phyloP scores from a whole-genome alignment of 805 yeast genomes.

The Saturnispora hagleri region DNA sequence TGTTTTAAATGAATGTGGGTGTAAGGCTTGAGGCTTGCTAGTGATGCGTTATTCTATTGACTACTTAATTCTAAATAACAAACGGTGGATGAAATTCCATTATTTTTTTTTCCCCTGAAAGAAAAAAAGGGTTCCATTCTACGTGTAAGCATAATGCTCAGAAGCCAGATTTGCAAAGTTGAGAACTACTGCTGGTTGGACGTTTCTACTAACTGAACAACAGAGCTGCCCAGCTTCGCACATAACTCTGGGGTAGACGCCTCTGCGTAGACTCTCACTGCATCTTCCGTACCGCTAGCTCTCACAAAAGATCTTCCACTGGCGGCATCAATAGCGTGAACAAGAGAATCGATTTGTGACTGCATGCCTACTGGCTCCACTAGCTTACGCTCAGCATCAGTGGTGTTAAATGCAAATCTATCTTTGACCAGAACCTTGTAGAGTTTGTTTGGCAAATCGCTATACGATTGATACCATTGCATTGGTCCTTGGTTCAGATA shows the following conservation, averaged over 20 bases:
- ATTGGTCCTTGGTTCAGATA: constrained; percentile 39
- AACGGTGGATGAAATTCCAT: background rate
- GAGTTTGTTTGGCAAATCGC: constrained; percentile 80
- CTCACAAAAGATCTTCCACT: constrained; percentile 85
- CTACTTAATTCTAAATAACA: background rate
- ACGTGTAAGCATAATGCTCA: constrained; percentile 1
- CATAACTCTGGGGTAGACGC: constrained; percentile 49
- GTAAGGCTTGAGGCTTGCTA: background rate
- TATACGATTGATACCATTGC: constrained; percentile 69
- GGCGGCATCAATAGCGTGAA: constrained; percentile 28
- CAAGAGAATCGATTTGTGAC: constrained; percentile 54
- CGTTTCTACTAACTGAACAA: constrained; percentile 13
- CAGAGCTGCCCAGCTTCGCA: constrained; percentile 34
- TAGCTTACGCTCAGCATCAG: constrained; percentile 82
- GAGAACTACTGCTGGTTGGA: background rate
- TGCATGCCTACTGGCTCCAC: constrained; percentile 75
- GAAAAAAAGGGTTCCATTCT: background rate
- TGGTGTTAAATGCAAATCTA: constrained; percentile 68
- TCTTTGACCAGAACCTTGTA: constrained; percentile 78
- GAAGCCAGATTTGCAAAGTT: background rate
- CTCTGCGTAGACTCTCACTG: constrained; percentile 92
- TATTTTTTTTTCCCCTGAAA: background rate
- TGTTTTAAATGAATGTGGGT: background rate
- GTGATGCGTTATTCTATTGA: background rate
- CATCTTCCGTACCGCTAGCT: constrained; percentile 97